Evolutionary conservation across 805 yeast genomes (phyloP).

Genomic region (Candida yuanshanica): DNA sequence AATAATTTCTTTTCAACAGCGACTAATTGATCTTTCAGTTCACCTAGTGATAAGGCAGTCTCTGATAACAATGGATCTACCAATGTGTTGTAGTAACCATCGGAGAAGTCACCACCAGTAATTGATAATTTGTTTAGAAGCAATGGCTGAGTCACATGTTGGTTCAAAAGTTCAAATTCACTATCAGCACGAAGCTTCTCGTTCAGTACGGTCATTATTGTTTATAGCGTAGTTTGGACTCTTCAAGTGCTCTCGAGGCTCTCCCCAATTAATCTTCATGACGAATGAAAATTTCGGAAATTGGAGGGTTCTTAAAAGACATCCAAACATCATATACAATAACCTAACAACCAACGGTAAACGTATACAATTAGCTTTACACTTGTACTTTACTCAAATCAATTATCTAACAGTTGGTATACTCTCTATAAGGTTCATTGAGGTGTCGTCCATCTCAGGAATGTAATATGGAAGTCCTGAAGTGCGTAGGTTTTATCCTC

Average conservation of each 20-base stretch:
- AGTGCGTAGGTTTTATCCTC: conserved; percentile 19
- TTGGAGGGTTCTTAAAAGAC: no score
- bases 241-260: neutral
- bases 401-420: no score
- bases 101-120: conserved; percentile 31
- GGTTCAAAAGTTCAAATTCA: conserved; percentile 7
- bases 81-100: conserved; percentile 40
- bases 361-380: no score
- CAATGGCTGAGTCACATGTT: conserved; percentile 19
- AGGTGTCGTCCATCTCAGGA: conserved; percentile 4
- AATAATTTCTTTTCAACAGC: conserved; percentile 30
- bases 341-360: no score
- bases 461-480: conserved; percentile 17
- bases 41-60: conserved; percentile 30
- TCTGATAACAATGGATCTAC: conserved; percentile 36
- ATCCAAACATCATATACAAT: neutral
- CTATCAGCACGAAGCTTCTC: conserved; percentile 1
- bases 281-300: neutral
- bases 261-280: neutral
- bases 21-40: conserved; percentile 31
- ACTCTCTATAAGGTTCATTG: neutral
- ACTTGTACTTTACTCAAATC: no score
- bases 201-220: neutral
- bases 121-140: conserved; percentile 14
- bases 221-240: neutral